Conservation (phyloP, 495 filamentous ascomycete genomes). For the Bacidia rubella region DNA sequence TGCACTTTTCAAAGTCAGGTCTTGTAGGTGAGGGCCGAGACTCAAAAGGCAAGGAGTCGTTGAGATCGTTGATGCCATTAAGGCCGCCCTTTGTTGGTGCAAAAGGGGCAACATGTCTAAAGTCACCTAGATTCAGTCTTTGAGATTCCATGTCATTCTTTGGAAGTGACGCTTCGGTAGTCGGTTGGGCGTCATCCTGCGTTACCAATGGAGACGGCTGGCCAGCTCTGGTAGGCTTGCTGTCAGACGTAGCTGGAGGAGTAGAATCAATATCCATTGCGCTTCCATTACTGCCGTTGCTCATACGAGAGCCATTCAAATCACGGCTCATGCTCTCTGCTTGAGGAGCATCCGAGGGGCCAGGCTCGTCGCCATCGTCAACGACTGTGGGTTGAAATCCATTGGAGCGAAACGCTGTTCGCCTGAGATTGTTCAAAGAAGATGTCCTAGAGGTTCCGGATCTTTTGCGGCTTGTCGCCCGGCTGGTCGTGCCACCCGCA, state of each 20-base stretch:
- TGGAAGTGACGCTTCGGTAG: slow-evolving; percentile 7
- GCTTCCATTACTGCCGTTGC: slow-evolving; percentile 10
- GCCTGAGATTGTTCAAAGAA: not conserved
- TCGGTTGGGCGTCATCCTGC: not conserved
- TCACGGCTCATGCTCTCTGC: slow-evolving; percentile 14
- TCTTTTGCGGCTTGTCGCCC: slow-evolving; percentile 2
- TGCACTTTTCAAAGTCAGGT: slow-evolving; percentile 19
- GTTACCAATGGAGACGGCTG: not conserved
- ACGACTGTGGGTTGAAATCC: slow-evolving; percentile 13
- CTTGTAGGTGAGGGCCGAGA: slow-evolving; percentile 40
- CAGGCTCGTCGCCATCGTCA: slow-evolving; percentile 9
- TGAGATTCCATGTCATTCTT: slow-evolving; percentile 31
- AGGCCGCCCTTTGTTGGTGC: slow-evolving; percentile 40
- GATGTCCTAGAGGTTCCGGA: not conserved
- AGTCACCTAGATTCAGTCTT: slow-evolving; percentile 46
- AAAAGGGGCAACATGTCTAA: slow-evolving; percentile 56
- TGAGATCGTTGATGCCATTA: slow-evolving; percentile 50
- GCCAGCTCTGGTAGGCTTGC: not conserved
- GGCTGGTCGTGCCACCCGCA: not conserved
- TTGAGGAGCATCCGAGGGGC: slow-evolving; percentile 12
- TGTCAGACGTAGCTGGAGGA: slow-evolving; percentile 10
- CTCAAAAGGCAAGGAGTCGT: slow-evolving; percentile 56
- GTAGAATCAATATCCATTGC: slow-evolving; percentile 39
- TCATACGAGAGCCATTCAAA: not conserved
- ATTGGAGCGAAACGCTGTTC: not conserved